Evolutionary conservation across 202 grass and related monocot genomes (phyloP).

Genomic region (Panicum virgatum): DNA sequence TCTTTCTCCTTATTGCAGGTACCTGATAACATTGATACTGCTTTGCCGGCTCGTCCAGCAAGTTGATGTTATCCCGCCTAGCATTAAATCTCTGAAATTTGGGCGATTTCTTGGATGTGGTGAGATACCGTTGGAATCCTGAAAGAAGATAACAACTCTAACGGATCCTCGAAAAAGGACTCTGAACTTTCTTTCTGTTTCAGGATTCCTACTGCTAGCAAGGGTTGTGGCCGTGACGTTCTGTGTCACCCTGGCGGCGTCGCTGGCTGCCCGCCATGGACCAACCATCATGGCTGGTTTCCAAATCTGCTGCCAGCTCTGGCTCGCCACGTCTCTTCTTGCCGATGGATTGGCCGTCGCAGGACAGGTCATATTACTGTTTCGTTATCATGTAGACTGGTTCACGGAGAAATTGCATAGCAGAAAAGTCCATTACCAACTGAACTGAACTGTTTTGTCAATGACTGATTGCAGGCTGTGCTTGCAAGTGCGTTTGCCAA

Average conservation of each 20-base stretch:
- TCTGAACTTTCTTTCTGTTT: constrained; percentile 24
- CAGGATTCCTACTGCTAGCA: constrained; percentile 88
- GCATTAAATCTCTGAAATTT: constrained; percentile 83
- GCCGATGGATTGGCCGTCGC: constrained; percentile 93
- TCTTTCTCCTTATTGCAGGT: constrained; percentile 50
- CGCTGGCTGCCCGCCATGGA: constrained; percentile 80
- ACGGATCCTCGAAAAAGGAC: constrained; percentile 29
- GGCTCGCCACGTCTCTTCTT: constrained; percentile 94
- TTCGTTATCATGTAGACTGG: not conserved
- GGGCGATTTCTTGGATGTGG: constrained; percentile 91
- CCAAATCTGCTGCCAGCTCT: constrained; percentile 93
- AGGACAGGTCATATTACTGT: constrained; percentile 64
- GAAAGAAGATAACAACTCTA: constrained; percentile 31
- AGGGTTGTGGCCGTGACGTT: constrained; percentile 92
- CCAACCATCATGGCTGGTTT: constrained; percentile 86
- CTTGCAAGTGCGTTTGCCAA: constrained; percentile 84
- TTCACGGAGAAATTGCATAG: not conserved
- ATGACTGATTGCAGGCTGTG: constrained; percentile 67
- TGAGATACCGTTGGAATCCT: constrained; percentile 57
- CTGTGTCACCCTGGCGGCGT: constrained; percentile 90
- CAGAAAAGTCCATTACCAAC: not conserved
- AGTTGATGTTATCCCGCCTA: constrained; percentile 85
- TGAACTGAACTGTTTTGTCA: not conserved
- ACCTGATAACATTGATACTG: constrained; percentile 93
- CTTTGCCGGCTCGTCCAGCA: constrained; percentile 65